phyloP scores from a whole-genome alignment of 805 yeast species.

The Wickerhamomyces silvicola region DNA sequence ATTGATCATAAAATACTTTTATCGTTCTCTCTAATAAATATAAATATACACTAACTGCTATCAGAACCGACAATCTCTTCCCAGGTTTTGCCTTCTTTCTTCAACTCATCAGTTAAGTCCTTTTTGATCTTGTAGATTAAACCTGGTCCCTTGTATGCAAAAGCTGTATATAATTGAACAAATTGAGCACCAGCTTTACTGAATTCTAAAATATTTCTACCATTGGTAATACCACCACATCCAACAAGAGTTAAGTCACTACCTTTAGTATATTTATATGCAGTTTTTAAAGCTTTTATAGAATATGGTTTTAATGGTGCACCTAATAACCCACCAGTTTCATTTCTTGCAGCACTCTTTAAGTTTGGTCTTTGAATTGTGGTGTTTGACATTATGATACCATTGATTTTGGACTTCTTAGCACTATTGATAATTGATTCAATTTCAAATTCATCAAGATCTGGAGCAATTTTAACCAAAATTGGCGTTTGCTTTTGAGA shows the following conservation, averaged over 20 bases:
- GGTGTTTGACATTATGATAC: slow-evolving; percentile 88
- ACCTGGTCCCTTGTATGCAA: slow-evolving; percentile 92
- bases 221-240: slow-evolving; percentile 89
- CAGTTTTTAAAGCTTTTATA: slow-evolving; percentile 58
- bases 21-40: neutral
- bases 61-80: slow-evolving; percentile 67
- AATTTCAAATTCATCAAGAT: slow-evolving; percentile 74
- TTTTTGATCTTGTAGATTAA: slow-evolving; percentile 55
- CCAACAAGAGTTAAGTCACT: slow-evolving; percentile 75
- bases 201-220: slow-evolving; percentile 84
- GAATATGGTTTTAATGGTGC: slow-evolving; percentile 79
- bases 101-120: slow-evolving; percentile 53
- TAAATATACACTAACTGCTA: slow-evolving; percentile 8
- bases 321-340: slow-evolving; percentile 92
- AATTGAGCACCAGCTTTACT: slow-evolving; percentile 93
- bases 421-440: slow-evolving; percentile 79
- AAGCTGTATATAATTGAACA: slow-evolving; percentile 80
- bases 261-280: slow-evolving; percentile 73
- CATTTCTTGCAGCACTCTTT: slow-evolving; percentile 41
- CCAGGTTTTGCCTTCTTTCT: slow-evolving; percentile 80
- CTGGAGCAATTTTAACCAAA: slow-evolving; percentile 91
- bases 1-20: too few relatives aligned
- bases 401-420: slow-evolving; percentile 72
- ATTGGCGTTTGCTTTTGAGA: slow-evolving; percentile 60
- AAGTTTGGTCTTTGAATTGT: slow-evolving; percentile 80